A percentile compares a stretch with the other conserved stretches of the same genome.
These are phyloP conservation scores for Chaetomium tenue DNA, from an alignment of 495 filamentous ascomycete species.

Conservation along the genomic window DNA sequence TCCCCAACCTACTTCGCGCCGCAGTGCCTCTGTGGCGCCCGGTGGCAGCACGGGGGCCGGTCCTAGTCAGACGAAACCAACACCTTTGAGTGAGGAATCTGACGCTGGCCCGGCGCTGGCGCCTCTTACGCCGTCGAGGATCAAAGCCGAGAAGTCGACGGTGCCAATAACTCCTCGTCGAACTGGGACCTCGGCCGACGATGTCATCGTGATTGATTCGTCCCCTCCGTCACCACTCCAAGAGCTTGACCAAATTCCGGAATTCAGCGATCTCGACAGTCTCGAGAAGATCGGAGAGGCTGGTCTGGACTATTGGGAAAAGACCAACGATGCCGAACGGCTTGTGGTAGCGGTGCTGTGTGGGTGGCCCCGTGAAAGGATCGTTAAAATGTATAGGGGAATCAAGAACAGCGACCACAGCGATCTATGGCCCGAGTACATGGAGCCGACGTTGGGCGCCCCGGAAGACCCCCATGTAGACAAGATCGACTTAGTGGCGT, in stretches of 20 bases:
- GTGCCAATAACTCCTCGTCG: conserved; percentile 13
- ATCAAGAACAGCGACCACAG: conserved; percentile 8
- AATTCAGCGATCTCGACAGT: conserved; percentile 12
- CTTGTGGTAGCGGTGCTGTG: conserved; percentile 30
- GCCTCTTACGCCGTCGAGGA: conserved; percentile 7
- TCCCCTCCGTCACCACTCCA: conserved; percentile 11
- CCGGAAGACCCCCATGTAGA: neutral
- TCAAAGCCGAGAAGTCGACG: conserved; percentile 12
- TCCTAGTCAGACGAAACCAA: too few species aligned
- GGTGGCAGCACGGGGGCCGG: neutral
- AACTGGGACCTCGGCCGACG: neutral
- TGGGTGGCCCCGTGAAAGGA: conserved; percentile 11
- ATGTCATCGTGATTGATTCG: conserved; percentile 23
- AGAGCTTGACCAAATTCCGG: conserved; percentile 15
- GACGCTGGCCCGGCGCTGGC: neutral
- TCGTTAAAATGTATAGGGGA: conserved; percentile 9
- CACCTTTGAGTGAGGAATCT: neutral
- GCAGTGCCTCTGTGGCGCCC: neutral
- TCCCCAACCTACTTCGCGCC: neutral
- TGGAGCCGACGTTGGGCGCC: conserved; percentile 18
- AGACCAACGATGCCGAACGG: conserved; percentile 26
- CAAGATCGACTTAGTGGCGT: conserved; percentile 1
- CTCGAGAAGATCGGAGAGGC: conserved; percentile 25
- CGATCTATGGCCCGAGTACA: conserved; percentile 27
- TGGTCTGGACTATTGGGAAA: conserved; percentile 28